Percentiles rank a stretch among this genome's conserved stretches.
phyloP scores from a whole-genome alignment of 805 yeast species.

The Candida easanensis region DNA sequence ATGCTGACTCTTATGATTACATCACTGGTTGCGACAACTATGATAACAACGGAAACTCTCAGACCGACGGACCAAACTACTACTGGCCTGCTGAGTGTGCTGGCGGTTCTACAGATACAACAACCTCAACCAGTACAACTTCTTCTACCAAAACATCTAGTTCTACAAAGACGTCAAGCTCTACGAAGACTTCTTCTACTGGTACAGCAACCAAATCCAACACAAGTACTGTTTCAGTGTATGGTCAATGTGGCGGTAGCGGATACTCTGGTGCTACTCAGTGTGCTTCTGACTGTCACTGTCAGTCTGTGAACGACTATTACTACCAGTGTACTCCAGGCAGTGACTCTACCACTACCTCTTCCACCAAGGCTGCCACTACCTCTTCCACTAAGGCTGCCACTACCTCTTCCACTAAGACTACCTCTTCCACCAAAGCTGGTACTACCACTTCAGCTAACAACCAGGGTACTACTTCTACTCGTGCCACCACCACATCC shows the following conservation, averaged over 20 bases:
- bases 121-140: background rate
- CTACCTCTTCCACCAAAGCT: constrained; percentile 5
- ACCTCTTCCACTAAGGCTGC: background rate
- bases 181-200: constrained; percentile 1
- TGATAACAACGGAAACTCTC: constrained; percentile 21
- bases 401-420: constrained; percentile 1
- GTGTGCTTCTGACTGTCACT: background rate
- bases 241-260: background rate
- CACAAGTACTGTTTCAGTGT: background rate
- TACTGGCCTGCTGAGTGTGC: constrained; percentile 25
- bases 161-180: background rate
- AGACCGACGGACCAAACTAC: constrained; percentile 22
- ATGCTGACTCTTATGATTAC: constrained; percentile 23
- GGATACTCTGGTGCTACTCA: background rate
- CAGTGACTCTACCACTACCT: background rate
- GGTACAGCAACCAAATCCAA: background rate
- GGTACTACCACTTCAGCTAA: background rate
- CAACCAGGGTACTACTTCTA: background rate
- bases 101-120: constrained; percentile 2
- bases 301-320: background rate
- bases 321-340: background rate
- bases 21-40: constrained; percentile 21
- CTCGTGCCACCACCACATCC: constrained; percentile 1
- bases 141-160: background rate
- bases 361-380: constrained; percentile 1